These are phyloP conservation scores for Gloeophyllum trabeum DNA, from an alignment of 768 basidiomycete species.

Conservation along the genomic window DNA sequence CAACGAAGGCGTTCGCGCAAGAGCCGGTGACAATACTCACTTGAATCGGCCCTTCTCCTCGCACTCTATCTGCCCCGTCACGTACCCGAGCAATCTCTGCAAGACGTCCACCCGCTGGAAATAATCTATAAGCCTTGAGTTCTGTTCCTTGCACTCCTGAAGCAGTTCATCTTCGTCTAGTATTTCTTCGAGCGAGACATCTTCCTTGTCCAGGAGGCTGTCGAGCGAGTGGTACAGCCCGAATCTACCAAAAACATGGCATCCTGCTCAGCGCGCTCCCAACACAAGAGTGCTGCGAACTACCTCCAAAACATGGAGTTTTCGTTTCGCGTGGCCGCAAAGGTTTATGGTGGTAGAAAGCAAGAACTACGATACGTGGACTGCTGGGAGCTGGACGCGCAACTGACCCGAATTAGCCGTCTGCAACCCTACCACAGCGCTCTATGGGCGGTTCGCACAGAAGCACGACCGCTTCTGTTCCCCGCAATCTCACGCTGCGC, in stretches of 20 bases:
- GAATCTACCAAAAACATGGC: no score
- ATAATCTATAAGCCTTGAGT: constrained; percentile 80
- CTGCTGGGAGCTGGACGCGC: no score
- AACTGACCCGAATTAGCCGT: no score
- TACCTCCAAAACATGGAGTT: constrained; percentile 39
- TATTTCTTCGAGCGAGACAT: constrained; percentile 81
- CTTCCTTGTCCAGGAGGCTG: constrained; percentile 82
- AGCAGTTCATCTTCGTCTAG: constrained; percentile 90
- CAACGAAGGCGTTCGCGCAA: constrained; percentile 7
- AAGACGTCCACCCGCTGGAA: constrained; percentile 76
- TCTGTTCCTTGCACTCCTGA: constrained; percentile 93
- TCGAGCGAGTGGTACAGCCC: constrained; percentile 89
- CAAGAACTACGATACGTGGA: no score
- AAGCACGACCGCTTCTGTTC: no score
- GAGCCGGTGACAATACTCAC: constrained; percentile 32
- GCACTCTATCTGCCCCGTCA: constrained; percentile 77
- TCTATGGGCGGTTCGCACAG: no score
- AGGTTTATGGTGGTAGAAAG: neutral
- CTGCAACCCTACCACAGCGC: no score
- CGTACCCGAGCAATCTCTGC: constrained; percentile 72
- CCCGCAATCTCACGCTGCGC: no score
- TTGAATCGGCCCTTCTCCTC: constrained; percentile 74
- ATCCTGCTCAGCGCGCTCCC: no score
- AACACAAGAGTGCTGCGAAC: constrained; percentile 5
- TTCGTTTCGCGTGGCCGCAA: neutral